Base-by-base conservation (phyloP, 805 yeast genomes). In the Starmerella apicola region DNA sequence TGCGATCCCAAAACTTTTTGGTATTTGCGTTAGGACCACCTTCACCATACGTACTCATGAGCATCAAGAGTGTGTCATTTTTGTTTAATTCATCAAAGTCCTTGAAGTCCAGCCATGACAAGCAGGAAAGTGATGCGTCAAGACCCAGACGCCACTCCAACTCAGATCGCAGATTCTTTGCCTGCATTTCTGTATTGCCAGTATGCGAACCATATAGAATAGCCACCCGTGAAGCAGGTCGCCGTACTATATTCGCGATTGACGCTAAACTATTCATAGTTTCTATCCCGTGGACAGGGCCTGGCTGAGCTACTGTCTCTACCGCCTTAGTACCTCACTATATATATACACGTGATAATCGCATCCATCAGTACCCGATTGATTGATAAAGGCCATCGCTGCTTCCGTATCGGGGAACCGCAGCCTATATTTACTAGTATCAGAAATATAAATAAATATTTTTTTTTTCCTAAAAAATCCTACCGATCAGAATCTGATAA, bases 11-110 rank as follows among this genome's bases (percentile, higher is more conserved):
- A 15, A 51, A 34, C 22, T n/a, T 23, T 16, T 33, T 65, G 10
- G 88, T 80, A 48, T 80, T 77, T 56, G 79, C 86, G 7, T 94
- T 83, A 49, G 85, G 84, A 56, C 81, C 94, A 56, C 94, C 94
- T 59, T 81, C 91, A 51, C 94, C 94, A 50, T 82, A 81, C 3
- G 93, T 80, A 17, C 93, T 79, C 54, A 80, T 63, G 53, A 82
- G 64, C 49, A 81, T 70, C 43, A 81, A 71, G 21, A 72, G 69
- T 13, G 66, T 58, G 33, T 70, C 64, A 31, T 67, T 65, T 1
- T 62, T 56, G 13, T 70, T 64, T 41, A 82, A 56, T 23, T 72
- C 72, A 45, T 68, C 68, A 33, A 82, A 60, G 41, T 70, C 71
- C n/a, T 76, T 81, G 51, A 66, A 77, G 48, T 80, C 88, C 51